Evolutionary conservation across 202 grass and related monocot genomes (phyloP).

Genomic region (Hordeum pubiflorum): DNA sequence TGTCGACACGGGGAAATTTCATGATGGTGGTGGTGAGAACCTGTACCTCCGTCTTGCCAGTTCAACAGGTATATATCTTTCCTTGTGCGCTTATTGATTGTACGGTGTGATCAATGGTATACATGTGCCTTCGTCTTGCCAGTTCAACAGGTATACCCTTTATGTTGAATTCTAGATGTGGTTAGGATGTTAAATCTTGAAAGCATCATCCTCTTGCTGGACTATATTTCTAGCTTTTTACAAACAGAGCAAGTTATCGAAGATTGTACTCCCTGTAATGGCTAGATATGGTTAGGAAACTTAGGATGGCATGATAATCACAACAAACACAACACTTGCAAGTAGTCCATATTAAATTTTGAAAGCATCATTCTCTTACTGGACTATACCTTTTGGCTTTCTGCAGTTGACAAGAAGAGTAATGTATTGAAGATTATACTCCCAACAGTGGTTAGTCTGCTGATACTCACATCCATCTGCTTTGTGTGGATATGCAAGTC

Average conservation of each 20-base stretch:
- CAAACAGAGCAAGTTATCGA: neutral
- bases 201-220: neutral
- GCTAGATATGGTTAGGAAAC: neutral
- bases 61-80: neutral
- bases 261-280: neutral
- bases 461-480: neutral
- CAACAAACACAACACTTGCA: neutral
- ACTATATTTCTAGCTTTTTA: neutral
- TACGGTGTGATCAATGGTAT: no score
- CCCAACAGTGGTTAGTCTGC: neutral
- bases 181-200: neutral
- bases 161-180: no score
- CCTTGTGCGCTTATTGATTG: neutral
- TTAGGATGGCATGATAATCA: neutral
- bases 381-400: neutral
- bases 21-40: neutral
- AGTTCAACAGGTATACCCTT: neutral
- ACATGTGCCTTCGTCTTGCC: conserved; percentile 35
- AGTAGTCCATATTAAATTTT: no score
- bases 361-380: no score
- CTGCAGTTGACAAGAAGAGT: neutral
- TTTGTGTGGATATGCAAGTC: neutral
- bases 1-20: neutral
- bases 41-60: neutral
- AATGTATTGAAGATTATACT: neutral